Evolutionary conservation across 352 stramenopile species (phyloP), one percentile per base, ranked within the genome.

Genomic region (Albugo laibachii): DNA sequence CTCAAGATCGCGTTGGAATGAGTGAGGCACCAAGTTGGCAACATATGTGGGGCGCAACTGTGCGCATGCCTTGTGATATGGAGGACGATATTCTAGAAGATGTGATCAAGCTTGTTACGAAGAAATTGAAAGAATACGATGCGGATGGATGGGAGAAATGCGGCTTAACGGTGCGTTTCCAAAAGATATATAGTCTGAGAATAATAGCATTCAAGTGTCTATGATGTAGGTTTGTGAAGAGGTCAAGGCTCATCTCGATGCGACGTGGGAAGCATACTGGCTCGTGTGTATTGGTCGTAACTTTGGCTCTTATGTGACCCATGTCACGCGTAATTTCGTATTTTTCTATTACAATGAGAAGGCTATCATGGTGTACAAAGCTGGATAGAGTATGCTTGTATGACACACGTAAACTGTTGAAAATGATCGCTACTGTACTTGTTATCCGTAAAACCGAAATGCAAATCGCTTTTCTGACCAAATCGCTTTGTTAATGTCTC

Each of bases 331-430:
- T 36, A 83, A 92, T 48, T 95, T 96, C 57, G 63, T 93, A 2
- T 95, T 92, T 56, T 95, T 96, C 49, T 87, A 89, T 56, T 92
- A 68, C 60, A 85, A 86, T 54, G 77, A 89, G 49, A 88, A 87
- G 48, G 73, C 78, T 12, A 55, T 85, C 35, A 80, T 91, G 69
- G 61, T 91, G 15, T 91, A 87, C 61, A 91, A 88, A 48, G 77
- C 77, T n/a, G 76, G 76, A 0, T 89, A 59, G 62, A 31, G n/a
- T n/a, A n/a, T n/a, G n/a, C n/a, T n/a, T n/a, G n/a, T n/a, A n/a
- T n/a, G n/a, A n/a, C n/a, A n/a, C n/a, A n/a, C n/a, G n/a, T n/a
- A n/a, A n/a, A n/a, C n/a, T n/a, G n/a, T n/a, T n/a, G n/a, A n/a
- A n/a, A n/a, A n/a, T n/a, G n/a, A n/a, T n/a, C n/a, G n/a, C n/a